These are phyloP conservation scores for Ceratocystis papillata DNA, from an alignment of 2,329 filamentous ascomycete genomes.

Conservation along the genomic window DNA sequence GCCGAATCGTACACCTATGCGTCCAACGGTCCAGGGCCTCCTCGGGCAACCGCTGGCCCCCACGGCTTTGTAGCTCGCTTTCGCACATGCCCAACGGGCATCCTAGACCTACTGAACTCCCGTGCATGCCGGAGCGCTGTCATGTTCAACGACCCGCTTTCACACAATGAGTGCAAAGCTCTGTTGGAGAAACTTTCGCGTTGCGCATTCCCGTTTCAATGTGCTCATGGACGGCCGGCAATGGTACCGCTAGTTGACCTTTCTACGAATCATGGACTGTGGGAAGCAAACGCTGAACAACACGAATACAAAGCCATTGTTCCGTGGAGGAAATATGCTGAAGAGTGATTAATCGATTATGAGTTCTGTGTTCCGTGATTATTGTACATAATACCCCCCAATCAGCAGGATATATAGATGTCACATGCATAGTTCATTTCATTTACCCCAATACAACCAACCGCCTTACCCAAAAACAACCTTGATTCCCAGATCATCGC, in stretches of 20 bases:
- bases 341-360: neutral
- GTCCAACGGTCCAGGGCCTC: neutral
- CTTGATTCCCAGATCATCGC: slow-evolving; percentile 46
- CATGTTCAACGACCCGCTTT: slow-evolving; percentile 72
- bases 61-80: slow-evolving; percentile 51
- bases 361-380: slow-evolving; percentile 8
- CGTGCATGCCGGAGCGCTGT: slow-evolving; percentile 69
- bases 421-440: neutral
- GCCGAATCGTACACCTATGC: slow-evolving; percentile 35
- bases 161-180: slow-evolving; percentile 44
- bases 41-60: neutral
- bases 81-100: slow-evolving; percentile 58
- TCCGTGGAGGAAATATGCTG: slow-evolving; percentile 20
- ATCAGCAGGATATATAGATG: neutral
- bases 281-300: neutral
- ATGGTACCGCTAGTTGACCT: slow-evolving; percentile 53
- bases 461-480: slow-evolving; percentile 46
- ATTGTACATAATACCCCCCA: neutral
- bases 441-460: too few relatives aligned
- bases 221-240: slow-evolving; percentile 64
- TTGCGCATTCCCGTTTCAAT: slow-evolving; percentile 69
- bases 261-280: slow-evolving; percentile 27
- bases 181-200: slow-evolving; percentile 47
- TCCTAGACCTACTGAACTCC: slow-evolving; percentile 67
- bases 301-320: neutral